Base-by-base conservation (phyloP, 306 rosid species). In the Rosa multiflora region DNA sequence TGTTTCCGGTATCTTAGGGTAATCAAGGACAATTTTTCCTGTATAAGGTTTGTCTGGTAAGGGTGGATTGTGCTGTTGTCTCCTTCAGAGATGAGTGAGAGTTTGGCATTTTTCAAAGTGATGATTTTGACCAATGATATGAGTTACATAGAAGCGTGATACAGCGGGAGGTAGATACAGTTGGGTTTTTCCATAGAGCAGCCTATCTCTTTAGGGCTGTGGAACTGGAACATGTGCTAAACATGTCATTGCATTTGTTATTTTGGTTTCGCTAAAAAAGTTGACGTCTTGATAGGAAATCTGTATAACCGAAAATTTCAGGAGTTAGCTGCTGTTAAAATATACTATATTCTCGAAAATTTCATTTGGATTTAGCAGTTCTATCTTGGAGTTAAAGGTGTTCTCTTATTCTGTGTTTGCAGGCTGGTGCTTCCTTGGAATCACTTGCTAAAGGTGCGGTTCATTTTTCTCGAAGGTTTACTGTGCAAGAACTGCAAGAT, bases 371-470 rank as follows among this genome's bases (percentile, higher is more conserved):
- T 59, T 83, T 32, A 32, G 37, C 56, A 51, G 56, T 51, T 51
- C 20, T 13, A 11, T 17, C n/a, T 5, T 29, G 69, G 72, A 15
- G 6, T 8, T 15, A 8, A 10, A 39, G 18, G 72, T 79, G 44
- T 59, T 86, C 53, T 20, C 71, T 62, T 71, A 15, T 32, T 73
- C 72, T 61, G 55, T 78, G 55, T 80, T 72, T 88, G 53, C 86
- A 96, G 99, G 93, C 90, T 8, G 98, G 98, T 81, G 99, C 99
- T 88, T 96, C 99, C 37, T 86, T 96, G 81, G 99, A 96, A 78
- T 90, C 99, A 67, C 97, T 96, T 75, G 98, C 99, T 6, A 96
- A 96, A 84, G 99, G 99, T 14, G 98, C 98, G 4, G 98, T 93
- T 78, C 94, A 88, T 73, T 96, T 96, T 89, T 90, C 99, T 81